Evolutionary conservation across 352 stramenopile species (phyloP), one percentile per base, ranked within the genome.

Genomic region (Peronospora farinosa): DNA sequence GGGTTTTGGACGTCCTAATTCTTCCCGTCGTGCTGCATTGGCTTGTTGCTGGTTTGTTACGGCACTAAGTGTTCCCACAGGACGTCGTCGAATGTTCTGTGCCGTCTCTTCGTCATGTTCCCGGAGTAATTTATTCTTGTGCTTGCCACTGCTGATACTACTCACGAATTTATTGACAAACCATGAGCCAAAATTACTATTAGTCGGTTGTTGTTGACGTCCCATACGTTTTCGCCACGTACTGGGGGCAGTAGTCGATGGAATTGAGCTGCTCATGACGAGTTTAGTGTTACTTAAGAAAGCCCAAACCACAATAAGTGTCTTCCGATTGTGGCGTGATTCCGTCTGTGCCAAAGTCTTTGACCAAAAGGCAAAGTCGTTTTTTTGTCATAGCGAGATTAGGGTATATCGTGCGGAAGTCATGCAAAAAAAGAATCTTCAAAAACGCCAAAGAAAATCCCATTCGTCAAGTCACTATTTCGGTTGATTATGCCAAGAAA

Each of bases 131-230:
- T 76, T 63, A 40, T 5, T 30, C 15, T 74, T 86, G 52, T 68
- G 71, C 54, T 84, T 85, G n/a, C 32, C 35, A 30, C 62, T 69
- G 51, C 32, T 40, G 28, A 60, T 32, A 30, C 62, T 69, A 50
- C 32, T 40, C 23, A 60, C 67, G 50, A 88, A 86, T 46, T 77
- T 82, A 60, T 61, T 69, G 17, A 86, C 63, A 53, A 88, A 80
- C 78, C 78, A 88, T 31, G 71, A 79, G 39, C 73, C 68, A 38
- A 85, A 61, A 45, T 76, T 83, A 33, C 58, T 69, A 52, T 81
- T 75, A 47, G 77, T 56, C 35, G 80, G 57, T 55, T 79, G 58
- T 56, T 80, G 82, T 39, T 86, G 72, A 28, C 69, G 67, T 9
- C 74, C 65, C 25, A 74, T 72, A 32, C 69, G 73, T 63, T 80